phyloP scores from a whole-genome alignment of 2,329 filamentous ascomycete species.

The Fusarium proliferatum region DNA sequence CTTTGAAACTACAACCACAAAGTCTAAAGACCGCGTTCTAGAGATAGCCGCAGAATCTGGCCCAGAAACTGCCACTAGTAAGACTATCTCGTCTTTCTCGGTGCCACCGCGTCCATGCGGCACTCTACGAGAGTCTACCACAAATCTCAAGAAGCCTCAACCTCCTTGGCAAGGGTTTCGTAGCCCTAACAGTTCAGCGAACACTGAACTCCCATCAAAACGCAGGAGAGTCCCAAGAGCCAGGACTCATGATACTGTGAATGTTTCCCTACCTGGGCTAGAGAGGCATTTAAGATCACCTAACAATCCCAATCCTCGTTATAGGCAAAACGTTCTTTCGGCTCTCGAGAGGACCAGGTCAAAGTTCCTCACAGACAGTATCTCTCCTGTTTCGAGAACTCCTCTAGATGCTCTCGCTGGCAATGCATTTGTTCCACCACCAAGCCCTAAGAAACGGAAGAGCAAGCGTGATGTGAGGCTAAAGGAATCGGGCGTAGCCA shows the following conservation, averaged over 20 bases:
- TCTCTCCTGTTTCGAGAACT: constrained; percentile 5
- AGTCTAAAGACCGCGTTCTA: not conserved
- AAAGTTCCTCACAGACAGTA: constrained; percentile 44
- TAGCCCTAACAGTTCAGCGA: constrained; percentile 4
- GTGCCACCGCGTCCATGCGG: not conserved
- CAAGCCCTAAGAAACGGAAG: constrained; percentile 16
- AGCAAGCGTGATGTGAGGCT: not conserved
- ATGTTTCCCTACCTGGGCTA: constrained; percentile 41
- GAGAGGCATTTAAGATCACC: constrained; percentile 37
- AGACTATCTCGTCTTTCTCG: not conserved
- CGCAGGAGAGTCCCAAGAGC: constrained; percentile 24
- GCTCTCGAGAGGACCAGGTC: constrained; percentile 45
- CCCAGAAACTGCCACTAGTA: not conserved
- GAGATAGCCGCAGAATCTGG: not conserved
- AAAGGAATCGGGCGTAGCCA: not conserved
- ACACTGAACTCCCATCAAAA: constrained; percentile 3
- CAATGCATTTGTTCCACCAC: not conserved
- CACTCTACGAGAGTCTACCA: not conserved
- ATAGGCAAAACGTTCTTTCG: constrained; percentile 43
- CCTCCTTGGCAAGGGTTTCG: constrained; percentile 28
- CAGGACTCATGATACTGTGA: constrained; percentile 27
- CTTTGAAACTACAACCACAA: not conserved
- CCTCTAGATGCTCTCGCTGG: not conserved
- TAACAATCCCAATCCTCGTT: constrained; percentile 15
- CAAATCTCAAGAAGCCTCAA: not conserved